phyloP scores from a whole-genome alignment of 768 basidiomycete genomes.

The Amyloporia xantha region DNA sequence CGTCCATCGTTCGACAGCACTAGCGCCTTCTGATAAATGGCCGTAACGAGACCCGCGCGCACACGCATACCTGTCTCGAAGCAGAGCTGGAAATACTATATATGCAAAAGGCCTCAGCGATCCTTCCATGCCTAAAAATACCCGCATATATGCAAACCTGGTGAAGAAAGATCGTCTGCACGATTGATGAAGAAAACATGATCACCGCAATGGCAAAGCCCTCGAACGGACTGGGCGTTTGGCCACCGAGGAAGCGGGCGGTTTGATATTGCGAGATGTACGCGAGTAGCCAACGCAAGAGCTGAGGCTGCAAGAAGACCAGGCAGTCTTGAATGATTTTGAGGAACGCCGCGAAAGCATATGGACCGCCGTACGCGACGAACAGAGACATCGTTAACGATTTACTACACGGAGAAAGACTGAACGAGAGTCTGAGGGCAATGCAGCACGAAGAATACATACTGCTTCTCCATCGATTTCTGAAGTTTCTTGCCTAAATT shows the following conservation, averaged over 20 bases:
- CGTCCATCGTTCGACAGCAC: slow-evolving; percentile 83
- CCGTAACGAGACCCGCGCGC: slow-evolving; percentile 78
- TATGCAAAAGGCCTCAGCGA: slow-evolving; percentile 1
- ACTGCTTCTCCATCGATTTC: slow-evolving; percentile 58
- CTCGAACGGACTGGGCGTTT: slow-evolving; percentile 36
- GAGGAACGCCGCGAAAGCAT: slow-evolving; percentile 49
- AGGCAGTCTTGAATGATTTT: slow-evolving; percentile 79
- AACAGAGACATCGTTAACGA: slow-evolving; percentile 70
- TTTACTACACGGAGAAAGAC: slow-evolving; percentile 31
- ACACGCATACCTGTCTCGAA: slow-evolving; percentile 92
- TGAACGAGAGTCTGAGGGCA: background rate
- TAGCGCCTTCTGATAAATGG: slow-evolving; percentile 82
- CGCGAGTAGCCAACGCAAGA: slow-evolving; percentile 69
- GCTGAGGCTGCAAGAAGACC: slow-evolving; percentile 81
- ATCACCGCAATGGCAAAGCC: slow-evolving; percentile 70
- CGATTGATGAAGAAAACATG: slow-evolving; percentile 79
- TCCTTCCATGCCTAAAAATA: too few relatives aligned
- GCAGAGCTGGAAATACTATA: slow-evolving; percentile 78
- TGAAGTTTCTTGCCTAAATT: slow-evolving; percentile 60
- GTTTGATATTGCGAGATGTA: slow-evolving; percentile 79
- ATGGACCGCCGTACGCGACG: slow-evolving; percentile 74
- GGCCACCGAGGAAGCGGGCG: slow-evolving; percentile 25
- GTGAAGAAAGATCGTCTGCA: slow-evolving; percentile 74
- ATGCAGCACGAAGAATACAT: slow-evolving; percentile 20
- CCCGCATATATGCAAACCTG: slow-evolving; percentile 42